Percentiles rank a stretch among this genome's conserved stretches.
These are phyloP conservation scores for Trametes gibbosa DNA, from an alignment of 768 basidiomycete genomes.

Conservation along the genomic window DNA sequence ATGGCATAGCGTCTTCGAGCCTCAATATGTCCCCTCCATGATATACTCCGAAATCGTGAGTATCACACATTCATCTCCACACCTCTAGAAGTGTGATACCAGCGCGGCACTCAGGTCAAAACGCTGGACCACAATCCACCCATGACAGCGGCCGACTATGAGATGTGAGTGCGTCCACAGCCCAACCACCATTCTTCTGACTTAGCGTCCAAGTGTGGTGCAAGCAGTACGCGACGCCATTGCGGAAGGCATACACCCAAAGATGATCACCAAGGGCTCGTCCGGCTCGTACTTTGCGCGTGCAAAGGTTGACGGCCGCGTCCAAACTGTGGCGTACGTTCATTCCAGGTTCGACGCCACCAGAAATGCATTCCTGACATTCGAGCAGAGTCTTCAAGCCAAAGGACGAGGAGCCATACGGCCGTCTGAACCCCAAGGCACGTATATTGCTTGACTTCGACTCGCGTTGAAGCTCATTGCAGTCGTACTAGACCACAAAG, in stretches of 20 bases:
- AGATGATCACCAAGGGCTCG: conserved; percentile 87
- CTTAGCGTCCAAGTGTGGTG: conserved; percentile 45
- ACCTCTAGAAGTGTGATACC: conserved; percentile 1
- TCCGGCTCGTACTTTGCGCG: conserved; percentile 93
- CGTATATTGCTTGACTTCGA: background rate
- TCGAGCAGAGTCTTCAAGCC: conserved; percentile 79
- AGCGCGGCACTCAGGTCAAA: conserved; percentile 48
- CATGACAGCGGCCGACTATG: conserved; percentile 72
- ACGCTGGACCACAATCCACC: conserved; percentile 79
- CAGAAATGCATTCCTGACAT: background rate
- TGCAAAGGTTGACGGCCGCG: conserved; percentile 68
- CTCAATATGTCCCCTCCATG: conserved; percentile 39
- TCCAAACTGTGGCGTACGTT: conserved; percentile 69
- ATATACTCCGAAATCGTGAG: conserved; percentile 38
- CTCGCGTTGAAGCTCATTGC: background rate
- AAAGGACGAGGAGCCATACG: conserved; percentile 89
- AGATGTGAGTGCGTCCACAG: conserved; percentile 47
- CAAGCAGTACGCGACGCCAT: conserved; percentile 70
- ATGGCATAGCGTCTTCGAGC: conserved; percentile 80
- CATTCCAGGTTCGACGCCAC: background rate
- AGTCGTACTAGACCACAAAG: conserved; percentile 66
- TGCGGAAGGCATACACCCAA: conserved; percentile 76
- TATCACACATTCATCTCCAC: background rate
- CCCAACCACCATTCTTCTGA: conserved; percentile 4
- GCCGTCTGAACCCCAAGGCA: conserved; percentile 83